phyloP scores from a whole-genome alignment of 805 yeast species.

The Yamadazyma tumulicola region DNA sequence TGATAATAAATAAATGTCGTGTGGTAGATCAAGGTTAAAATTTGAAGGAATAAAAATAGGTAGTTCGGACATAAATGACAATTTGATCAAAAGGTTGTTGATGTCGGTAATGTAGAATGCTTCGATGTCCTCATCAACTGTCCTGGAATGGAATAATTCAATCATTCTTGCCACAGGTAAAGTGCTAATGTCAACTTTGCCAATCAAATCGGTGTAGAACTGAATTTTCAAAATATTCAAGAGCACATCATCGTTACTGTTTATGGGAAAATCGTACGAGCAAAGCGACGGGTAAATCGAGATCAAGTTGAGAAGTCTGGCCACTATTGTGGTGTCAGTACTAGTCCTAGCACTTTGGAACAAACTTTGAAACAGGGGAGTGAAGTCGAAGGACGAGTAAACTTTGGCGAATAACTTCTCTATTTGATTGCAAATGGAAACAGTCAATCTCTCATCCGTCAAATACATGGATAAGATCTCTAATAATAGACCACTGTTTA shows the following conservation, averaged over 20 bases:
- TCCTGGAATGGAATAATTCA: slow-evolving; percentile 1
- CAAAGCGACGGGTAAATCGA: too few species aligned
- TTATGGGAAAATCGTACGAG: too few species aligned
- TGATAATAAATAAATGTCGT: slow-evolving; percentile 20
- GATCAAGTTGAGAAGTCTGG: slow-evolving; percentile 7
- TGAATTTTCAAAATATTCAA: slow-evolving; percentile 21
- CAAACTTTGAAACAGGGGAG: slow-evolving; percentile 1
- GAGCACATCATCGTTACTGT: slow-evolving; percentile 19
- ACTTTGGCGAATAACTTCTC: slow-evolving; percentile 6
- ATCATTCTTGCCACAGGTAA: slow-evolving; percentile 1
- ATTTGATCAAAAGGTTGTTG: slow-evolving; percentile 15
- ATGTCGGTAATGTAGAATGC: slow-evolving; percentile 15
- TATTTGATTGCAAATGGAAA: slow-evolving; percentile 10
- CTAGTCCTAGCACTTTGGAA: slow-evolving; percentile 4
- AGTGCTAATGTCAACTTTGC: slow-evolving; percentile 1
- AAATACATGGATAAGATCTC: slow-evolving; percentile 5
- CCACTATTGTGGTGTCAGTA: slow-evolving; percentile 5
- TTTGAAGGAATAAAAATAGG: slow-evolving; percentile 22
- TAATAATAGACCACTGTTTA: slow-evolving; percentile 1
- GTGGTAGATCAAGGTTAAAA: slow-evolving; percentile 10
- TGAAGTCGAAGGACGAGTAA: not conserved
- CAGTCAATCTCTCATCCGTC: slow-evolving; percentile 5
- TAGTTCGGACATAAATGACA: slow-evolving; percentile 18
- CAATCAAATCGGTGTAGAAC: slow-evolving; percentile 22
- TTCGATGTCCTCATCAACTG: slow-evolving; percentile 5